These are phyloP conservation scores for Musa troglodytarum DNA, from an alignment of 176 grass and related monocot genomes.

Conservation along the genomic window DNA sequence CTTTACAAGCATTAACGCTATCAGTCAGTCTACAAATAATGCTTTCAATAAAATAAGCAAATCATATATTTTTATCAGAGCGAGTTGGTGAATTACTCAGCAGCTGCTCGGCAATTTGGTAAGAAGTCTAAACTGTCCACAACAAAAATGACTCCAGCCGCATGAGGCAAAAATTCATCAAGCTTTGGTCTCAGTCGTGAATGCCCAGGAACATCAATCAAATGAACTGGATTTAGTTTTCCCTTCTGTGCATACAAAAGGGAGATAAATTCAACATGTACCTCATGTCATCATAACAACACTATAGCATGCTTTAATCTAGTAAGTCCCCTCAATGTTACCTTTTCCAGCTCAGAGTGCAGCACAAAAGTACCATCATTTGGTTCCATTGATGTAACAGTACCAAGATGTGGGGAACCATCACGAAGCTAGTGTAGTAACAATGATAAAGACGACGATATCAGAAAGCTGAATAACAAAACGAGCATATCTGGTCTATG, in stretches of 20 bases:
- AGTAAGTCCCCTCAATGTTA: slow-evolving; percentile 8
- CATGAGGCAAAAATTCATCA: slow-evolving; percentile 70
- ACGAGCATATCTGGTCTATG: background rate
- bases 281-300: background rate
- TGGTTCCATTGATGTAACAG: slow-evolving; percentile 94
- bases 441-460: slow-evolving; percentile 6
- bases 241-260: slow-evolving; percentile 39
- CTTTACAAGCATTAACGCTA: too few species aligned
- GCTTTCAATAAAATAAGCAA: background rate
- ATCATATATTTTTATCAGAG: background rate
- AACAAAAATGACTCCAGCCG: slow-evolving; percentile 71
- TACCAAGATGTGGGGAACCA: slow-evolving; percentile 83
- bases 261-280: slow-evolving; percentile 3
- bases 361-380: slow-evolving; percentile 77
- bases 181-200: slow-evolving; percentile 83
- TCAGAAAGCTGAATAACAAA: background rate
- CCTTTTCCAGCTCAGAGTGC: slow-evolving; percentile 65
- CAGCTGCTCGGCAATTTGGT: slow-evolving; percentile 65
- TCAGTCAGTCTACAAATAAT: too few species aligned
- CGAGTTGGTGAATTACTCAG: slow-evolving; percentile 54
- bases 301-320: background rate
- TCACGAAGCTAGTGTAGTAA: slow-evolving; percentile 64
- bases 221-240: slow-evolving; percentile 62
- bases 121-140: slow-evolving; percentile 88
- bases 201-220: slow-evolving; percentile 98